These are phyloP conservation scores for Nyssa sinensis DNA, from an alignment of 148 eudicot genomes.

Conservation along the genomic window DNA sequence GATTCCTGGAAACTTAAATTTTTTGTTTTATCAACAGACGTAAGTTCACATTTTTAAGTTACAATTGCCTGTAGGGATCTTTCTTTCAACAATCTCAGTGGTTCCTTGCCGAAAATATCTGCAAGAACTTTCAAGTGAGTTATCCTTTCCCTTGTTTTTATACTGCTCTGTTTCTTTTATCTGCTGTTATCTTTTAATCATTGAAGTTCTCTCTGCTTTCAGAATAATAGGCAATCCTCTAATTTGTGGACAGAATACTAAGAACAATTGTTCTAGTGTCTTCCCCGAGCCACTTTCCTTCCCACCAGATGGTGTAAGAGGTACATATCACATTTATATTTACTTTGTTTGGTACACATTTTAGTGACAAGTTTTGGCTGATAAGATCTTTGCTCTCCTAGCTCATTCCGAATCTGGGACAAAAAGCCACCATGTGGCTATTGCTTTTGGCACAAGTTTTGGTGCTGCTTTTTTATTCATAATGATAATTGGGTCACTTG, in stretches of 20 bases:
- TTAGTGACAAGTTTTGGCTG: not conserved
- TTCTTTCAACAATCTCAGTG: conserved; percentile 88
- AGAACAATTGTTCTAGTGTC: conserved; percentile 62
- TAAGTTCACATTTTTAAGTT: not conserved
- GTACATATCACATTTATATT: conserved; percentile 18
- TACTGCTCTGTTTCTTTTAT: not conserved
- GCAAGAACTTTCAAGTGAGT: conserved; percentile 79
- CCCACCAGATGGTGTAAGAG: conserved; percentile 62
- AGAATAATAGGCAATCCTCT: conserved; percentile 80
- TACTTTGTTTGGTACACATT: not conserved
- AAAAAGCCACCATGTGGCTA: conserved; percentile 52
- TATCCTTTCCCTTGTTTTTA: not conserved
- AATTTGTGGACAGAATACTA: conserved; percentile 56
- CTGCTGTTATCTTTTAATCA: not conserved
- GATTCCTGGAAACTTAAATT: not conserved
- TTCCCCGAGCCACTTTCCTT: conserved; percentile 71
- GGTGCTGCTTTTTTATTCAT: conserved; percentile 46
- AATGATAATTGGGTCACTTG: conserved; percentile 39
- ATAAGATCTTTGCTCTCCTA: conserved; percentile 19
- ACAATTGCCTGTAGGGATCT: conserved; percentile 55
- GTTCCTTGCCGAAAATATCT: conserved; percentile 70
- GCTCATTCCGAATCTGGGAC: conserved; percentile 43
- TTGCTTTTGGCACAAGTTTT: conserved; percentile 65
- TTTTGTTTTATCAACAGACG: not conserved
- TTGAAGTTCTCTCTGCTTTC: conserved; percentile 22